These are phyloP conservation scores for Malassezia furfur DNA, from an alignment of 1,284 basidiomycete genomes.

Conservation along the genomic window DNA sequence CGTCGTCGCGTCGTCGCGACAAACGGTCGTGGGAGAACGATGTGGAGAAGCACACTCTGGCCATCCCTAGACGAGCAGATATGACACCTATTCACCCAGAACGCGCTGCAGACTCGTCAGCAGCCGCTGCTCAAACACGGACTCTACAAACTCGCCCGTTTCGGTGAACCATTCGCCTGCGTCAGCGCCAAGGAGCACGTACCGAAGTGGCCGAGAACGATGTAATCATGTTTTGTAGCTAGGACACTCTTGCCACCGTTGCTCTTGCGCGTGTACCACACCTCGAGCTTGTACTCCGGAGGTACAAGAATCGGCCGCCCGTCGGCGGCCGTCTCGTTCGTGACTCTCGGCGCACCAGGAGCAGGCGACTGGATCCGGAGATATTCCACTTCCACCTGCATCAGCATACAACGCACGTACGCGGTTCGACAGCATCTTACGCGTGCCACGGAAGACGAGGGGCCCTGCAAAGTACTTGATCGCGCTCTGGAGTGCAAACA, in stretches of 20 bases:
- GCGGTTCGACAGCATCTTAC: constrained; percentile 19
- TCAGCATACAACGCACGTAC: not conserved
- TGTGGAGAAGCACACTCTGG: too few species aligned
- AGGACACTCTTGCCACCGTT: constrained; percentile 25
- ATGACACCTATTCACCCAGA: constrained; percentile 19
- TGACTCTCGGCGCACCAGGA: constrained; percentile 21
- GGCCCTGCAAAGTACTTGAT: constrained; percentile 32
- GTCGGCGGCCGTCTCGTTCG: constrained; percentile 13
- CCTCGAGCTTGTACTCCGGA: constrained; percentile 31
- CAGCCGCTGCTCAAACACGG: constrained; percentile 32
- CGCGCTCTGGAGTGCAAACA: constrained; percentile 21
- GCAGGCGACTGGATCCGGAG: constrained; percentile 28
- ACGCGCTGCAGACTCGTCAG: constrained; percentile 28
- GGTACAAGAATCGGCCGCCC: constrained; percentile 29
- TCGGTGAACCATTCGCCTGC: constrained; percentile 45
- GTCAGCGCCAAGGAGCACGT: constrained; percentile 10
- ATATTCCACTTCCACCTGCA: constrained; percentile 29
- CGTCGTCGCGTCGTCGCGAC: too few species aligned
- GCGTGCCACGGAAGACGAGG: constrained; percentile 34
- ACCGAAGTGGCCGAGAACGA: constrained; percentile 38
- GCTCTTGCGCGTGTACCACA: constrained; percentile 27
- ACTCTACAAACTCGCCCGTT: constrained; percentile 40
- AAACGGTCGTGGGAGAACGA: too few species aligned
- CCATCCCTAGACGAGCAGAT: too few species aligned
- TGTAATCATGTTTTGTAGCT: not conserved